Evolutionary conservation across 805 yeast genomes (phyloP).

Genomic region (Brettanomyces anomalus): DNA sequence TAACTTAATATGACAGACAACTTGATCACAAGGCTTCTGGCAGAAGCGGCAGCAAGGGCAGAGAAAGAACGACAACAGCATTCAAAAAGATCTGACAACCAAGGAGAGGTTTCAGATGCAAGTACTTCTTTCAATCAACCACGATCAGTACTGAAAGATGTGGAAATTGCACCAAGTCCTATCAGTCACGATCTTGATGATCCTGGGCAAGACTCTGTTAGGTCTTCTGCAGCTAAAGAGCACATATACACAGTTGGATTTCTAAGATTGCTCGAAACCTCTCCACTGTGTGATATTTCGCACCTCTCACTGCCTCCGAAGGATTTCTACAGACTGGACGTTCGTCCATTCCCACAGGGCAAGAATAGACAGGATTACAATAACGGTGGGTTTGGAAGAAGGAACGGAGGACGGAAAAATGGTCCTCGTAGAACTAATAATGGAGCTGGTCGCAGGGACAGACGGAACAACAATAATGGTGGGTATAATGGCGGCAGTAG

Average conservation of each 20-base stretch:
- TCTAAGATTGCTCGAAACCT: constrained; percentile 25
- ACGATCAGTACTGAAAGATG: neutral
- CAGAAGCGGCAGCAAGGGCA: constrained; percentile 26
- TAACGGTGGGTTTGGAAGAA: constrained; percentile 1
- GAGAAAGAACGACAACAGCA: constrained; percentile 14
- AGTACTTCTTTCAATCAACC: neutral
- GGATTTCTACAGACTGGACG: constrained; percentile 39
- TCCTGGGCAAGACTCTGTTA: neutral
- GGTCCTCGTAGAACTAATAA: neutral
- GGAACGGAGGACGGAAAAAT: constrained; percentile 7
- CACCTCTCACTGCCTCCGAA: constrained; percentile 32
- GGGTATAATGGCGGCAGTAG: neutral
- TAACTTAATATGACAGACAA: constrained; percentile 9
- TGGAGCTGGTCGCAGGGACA: constrained; percentile 8
- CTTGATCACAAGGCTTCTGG: constrained; percentile 22
- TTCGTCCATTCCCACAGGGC: constrained; percentile 5
- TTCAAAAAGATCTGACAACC: no score
- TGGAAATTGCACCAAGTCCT: neutral
- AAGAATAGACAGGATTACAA: constrained; percentile 6
- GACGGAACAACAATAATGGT: constrained; percentile 7
- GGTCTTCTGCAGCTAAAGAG: constrained; percentile 4
- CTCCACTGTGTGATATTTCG: constrained; percentile 27
- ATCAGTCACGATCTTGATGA: neutral
- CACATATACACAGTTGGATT: constrained; percentile 20
- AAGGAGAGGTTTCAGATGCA: neutral